A percentile compares a stretch with the other conserved stretches of the same genome.
Evolutionary conservation across 2,329 filamentous ascomycete species (phyloP).

Genomic region (Dactylellina sp.): DNA sequence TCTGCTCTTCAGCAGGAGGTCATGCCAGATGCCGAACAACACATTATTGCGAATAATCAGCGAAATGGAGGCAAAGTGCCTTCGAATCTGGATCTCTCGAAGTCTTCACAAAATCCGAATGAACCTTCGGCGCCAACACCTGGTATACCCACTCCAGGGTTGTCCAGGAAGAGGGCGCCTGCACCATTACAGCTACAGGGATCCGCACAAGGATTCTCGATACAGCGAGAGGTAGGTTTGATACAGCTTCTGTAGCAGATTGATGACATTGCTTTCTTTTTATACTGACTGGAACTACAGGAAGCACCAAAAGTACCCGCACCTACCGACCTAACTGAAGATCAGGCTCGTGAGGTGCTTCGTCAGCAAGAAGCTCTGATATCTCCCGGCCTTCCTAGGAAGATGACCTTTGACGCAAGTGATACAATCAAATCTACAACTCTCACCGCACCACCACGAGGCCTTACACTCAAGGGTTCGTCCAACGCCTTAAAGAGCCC

Average conservation of each 20-base stretch:
- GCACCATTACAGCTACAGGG: conserved; percentile 57
- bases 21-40: conserved; percentile 55
- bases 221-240: conserved; percentile 32
- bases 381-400: conserved; percentile 47
- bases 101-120: conserved; percentile 17
- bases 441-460: conserved; percentile 42
- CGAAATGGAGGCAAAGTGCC: conserved; percentile 27
- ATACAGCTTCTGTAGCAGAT: background rate
- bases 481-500: conserved; percentile 54
- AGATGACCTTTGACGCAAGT: conserved; percentile 48
- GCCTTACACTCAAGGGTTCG: conserved; percentile 36
- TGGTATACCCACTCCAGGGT: conserved; percentile 60
- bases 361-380: conserved; percentile 52
- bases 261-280: background rate
- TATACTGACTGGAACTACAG: conserved; percentile 3
- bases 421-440: conserved; percentile 54
- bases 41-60: conserved; percentile 30
- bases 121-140: conserved; percentile 46
- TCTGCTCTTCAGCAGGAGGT: conserved; percentile 30
- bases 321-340: conserved; percentile 48
- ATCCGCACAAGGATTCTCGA: conserved; percentile 45
- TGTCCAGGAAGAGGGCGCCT: conserved; percentile 57
- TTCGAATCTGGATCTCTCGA: conserved; percentile 44
- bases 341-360: conserved; percentile 46
- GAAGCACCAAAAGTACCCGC: conserved; percentile 34